Percentiles rank a stretch among this genome's conserved stretches.
phyloP scores from a whole-genome alignment of 768 basidiomycete species.

The Phanerodontia chrysosporium region DNA sequence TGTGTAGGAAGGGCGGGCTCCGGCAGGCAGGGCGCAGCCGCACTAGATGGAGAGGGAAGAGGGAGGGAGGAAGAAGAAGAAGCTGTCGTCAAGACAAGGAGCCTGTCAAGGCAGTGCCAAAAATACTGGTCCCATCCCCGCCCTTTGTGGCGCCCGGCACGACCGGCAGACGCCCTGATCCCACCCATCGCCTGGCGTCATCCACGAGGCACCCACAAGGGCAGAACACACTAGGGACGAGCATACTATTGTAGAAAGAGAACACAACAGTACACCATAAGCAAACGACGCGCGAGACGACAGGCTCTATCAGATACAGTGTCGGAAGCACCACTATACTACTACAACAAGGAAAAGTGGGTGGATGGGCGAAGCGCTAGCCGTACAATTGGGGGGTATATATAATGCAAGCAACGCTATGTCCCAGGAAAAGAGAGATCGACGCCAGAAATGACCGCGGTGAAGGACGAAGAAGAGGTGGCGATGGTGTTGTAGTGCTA shows the following conservation, averaged over 20 bases:
- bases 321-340: neutral
- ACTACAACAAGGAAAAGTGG: neutral
- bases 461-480: too few relatives aligned
- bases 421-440: neutral
- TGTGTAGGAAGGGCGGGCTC: neutral
- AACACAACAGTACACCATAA: too few relatives aligned
- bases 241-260: too few relatives aligned
- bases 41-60: neutral
- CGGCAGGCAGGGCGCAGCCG: neutral
- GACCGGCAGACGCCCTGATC: neutral
- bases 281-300: neutral
- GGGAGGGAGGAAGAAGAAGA: neutral
- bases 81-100: neutral
- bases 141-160: neutral
- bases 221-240: too few relatives aligned
- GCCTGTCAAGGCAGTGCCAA: neutral
- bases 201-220: too few relatives aligned
- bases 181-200: neutral
- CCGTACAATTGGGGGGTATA: slow-evolving; percentile 1
- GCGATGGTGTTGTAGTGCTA: neutral
- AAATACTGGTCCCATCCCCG: neutral
- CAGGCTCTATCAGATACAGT: neutral
- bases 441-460: too few relatives aligned
- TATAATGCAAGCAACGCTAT: neutral
- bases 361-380: too few relatives aligned